Evolutionary conservation across 2,329 filamentous ascomycete species (phyloP), one percentile per base, ranked within the genome.

Genomic region (Ascochyta rabiei): DNA sequence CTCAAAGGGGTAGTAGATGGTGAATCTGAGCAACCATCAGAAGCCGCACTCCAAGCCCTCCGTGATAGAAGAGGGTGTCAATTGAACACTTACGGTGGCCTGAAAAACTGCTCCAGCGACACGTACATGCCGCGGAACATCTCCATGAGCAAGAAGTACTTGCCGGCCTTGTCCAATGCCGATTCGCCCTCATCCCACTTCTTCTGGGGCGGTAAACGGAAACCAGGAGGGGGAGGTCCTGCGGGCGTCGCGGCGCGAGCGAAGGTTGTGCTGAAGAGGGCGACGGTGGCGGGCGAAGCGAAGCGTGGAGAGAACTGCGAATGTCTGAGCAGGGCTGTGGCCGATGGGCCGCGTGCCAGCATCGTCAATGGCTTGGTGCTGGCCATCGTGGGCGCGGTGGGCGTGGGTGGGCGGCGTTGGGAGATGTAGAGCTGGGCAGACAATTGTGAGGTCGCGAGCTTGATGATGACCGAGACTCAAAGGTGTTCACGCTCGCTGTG

Each of bases 91-190:
- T 84, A 98, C 90, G 95, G 93, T 80, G 93, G 91, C 77, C 95
- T 84, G 83, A 99, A 98, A 85, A 89, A 99, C 82, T 99, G 93
- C 85, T 99, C 95, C 74, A 99, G 76, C 78, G 95, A 86, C 66
- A 99, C 88, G 75, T 97, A 99, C 95, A 99, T 98, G 78, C 95
- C 95, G 73, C 95, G 87, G 76, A 91, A 84, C 89, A 98, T 95
- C 84, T 99, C 95, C 48, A 90, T 88, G 83, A 98, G 81, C 75
- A 99, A 84, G 80, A 99, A 99, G 83, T 92, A 98, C 76, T 93
- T 95, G 67, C 90, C 92, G 61, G 91, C 83, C 76, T 88, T 89
- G 79, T 97, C 91, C 66, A 96, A 80, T 31, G 89, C 85, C 62
- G 83, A 86, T 75, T 96, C 91, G 60, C 84, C 82, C 77, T 96